Conservation (phyloP, 192 early-diverging fungal genomes). For the Dissophora globulifera region DNA sequence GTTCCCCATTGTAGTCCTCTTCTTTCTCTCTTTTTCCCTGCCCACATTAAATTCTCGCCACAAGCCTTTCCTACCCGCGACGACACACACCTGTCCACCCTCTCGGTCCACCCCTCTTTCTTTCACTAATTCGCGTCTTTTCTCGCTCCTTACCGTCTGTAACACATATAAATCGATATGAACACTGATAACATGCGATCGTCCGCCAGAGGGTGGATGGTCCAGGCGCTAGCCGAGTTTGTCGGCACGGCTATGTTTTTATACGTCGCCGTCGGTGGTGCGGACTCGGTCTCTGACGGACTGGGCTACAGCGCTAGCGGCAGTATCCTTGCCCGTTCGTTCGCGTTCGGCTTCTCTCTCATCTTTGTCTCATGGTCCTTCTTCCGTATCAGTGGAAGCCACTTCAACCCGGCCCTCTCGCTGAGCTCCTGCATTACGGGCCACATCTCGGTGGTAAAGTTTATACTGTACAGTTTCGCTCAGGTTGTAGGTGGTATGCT, state of each 20-base stretch:
- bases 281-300: conserved; percentile 35
- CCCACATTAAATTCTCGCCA: too few relatives aligned
- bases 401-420: conserved; percentile 73
- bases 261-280: conserved; percentile 51
- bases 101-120: too few relatives aligned
- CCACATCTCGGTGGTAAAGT: conserved; percentile 53
- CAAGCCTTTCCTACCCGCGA: too few relatives aligned
- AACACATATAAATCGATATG: too few relatives aligned
- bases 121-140: too few relatives aligned
- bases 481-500: conserved; percentile 68
- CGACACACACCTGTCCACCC: too few relatives aligned
- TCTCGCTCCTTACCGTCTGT: too few relatives aligned
- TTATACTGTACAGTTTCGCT: conserved; percentile 61
- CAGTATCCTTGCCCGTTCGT: conserved; percentile 27
- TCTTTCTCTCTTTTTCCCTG: not conserved
- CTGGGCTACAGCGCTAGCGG: not conserved
- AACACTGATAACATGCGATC: conserved; percentile 1
- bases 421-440: conserved; percentile 64
- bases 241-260: conserved; percentile 58
- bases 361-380: conserved; percentile 57
- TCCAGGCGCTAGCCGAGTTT: conserved; percentile 54
- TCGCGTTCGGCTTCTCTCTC: conserved; percentile 61
- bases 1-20: not conserved
- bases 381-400: conserved; percentile 66
- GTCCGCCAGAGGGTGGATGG: conserved; percentile 6